A percentile compares a stretch with the other conserved stretches of the same genome.
Evolutionary conservation across 2,329 filamentous ascomycete genomes (phyloP).

Genomic region (Metarhizium robertsii): DNA sequence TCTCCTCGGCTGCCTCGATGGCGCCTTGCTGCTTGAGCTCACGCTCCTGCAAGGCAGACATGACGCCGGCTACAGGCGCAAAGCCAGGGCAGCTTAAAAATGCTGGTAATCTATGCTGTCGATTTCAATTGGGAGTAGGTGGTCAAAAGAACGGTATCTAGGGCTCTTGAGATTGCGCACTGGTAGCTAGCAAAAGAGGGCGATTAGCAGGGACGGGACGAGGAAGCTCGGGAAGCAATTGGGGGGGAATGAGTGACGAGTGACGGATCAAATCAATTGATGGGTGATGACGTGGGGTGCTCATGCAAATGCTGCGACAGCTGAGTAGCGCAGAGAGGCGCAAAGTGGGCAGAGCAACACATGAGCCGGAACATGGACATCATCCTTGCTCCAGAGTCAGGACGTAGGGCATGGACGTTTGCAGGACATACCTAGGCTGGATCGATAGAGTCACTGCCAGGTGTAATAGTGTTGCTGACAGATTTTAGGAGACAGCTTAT

Average conservation of each 20-base stretch:
- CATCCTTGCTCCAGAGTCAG: not conserved
- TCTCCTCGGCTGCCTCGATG: constrained; percentile 64
- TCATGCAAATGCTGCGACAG: not conserved
- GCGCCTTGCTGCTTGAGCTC: constrained; percentile 79
- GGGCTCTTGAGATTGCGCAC: constrained; percentile 5
- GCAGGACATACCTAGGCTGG: too few species aligned
- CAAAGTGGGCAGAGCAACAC: too few species aligned
- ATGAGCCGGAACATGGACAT: not conserved
- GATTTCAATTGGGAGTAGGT: constrained; percentile 6
- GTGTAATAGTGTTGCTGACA: too few species aligned
- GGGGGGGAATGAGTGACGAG: not conserved
- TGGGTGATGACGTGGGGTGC: not conserved
- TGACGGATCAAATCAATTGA: too few species aligned
- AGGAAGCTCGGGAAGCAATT: not conserved
- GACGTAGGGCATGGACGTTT: not conserved
- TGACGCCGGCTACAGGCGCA: constrained; percentile 13
- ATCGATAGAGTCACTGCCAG: too few species aligned
- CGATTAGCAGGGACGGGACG: not conserved
- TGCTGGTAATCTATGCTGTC: not conserved
- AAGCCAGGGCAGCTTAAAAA: not conserved
- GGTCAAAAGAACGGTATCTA: constrained; percentile 8
- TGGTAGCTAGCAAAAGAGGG: not conserved
- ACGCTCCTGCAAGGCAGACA: constrained; percentile 24
- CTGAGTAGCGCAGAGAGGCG: not conserved
- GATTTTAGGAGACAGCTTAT: not conserved